Conservation (phyloP, 2,329 filamentous ascomycete genomes). For the Truncatella angustata region DNA sequence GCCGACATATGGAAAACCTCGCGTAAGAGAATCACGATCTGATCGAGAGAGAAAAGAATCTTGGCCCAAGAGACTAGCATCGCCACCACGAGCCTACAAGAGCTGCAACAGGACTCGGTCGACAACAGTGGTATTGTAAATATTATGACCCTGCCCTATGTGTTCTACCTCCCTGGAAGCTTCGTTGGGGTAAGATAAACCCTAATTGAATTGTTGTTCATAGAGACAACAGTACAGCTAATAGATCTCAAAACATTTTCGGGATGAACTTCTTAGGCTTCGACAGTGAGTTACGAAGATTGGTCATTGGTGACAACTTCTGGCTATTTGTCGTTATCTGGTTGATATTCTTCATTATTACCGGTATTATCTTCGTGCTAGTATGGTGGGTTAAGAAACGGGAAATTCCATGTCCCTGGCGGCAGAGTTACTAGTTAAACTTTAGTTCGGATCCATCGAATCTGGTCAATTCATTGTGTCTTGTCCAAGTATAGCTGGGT, state of each 20-base stretch:
- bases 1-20: too few relatives aligned
- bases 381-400: too few relatives aligned
- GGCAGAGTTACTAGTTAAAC: too few relatives aligned
- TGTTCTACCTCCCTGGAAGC: constrained; percentile 23
- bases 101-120: constrained; percentile 21
- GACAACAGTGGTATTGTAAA: constrained; percentile 23
- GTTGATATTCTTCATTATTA: too few relatives aligned
- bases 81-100: constrained; percentile 18
- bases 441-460: too few relatives aligned
- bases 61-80: constrained; percentile 15
- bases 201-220: not conserved
- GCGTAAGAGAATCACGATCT: too few relatives aligned
- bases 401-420: too few relatives aligned
- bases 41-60: constrained; percentile 14
- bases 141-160: constrained; percentile 24
- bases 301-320: constrained; percentile 8
- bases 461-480: too few relatives aligned
- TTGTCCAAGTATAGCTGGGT: too few relatives aligned
- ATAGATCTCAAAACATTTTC: constrained; percentile 12
- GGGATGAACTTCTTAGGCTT: constrained; percentile 20
- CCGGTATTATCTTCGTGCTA: too few relatives aligned
- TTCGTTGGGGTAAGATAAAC: constrained; percentile 17
- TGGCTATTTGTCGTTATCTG: constrained; percentile 14
- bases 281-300: not conserved
- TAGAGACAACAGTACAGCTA: too few relatives aligned